A percentile compares a stretch with the other conserved stretches of the same genome.
Conservation (phyloP, 2,329 filamentous ascomycete species). For the Aspergillus versicolor region DNA sequence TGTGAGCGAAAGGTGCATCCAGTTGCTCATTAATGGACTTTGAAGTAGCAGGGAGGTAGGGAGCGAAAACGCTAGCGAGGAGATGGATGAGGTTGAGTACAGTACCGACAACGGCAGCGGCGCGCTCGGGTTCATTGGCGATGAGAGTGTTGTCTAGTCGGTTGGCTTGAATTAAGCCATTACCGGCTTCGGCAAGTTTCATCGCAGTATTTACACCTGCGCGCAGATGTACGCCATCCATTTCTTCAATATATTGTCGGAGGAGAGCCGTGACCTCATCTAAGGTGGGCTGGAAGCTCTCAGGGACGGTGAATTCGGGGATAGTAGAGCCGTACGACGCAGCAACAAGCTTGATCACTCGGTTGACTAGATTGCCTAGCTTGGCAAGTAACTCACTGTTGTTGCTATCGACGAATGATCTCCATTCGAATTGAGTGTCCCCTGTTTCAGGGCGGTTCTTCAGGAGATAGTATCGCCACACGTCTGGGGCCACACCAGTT, state of each 20-base stretch:
- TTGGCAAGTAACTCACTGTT: constrained; percentile 83
- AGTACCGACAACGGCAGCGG: constrained; percentile 68
- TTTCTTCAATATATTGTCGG: constrained; percentile 57
- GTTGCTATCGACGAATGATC: constrained; percentile 76
- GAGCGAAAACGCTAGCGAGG: constrained; percentile 72
- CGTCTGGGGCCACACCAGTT: constrained; percentile 77
- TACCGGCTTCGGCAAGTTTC: constrained; percentile 59
- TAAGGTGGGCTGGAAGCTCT: constrained; percentile 40
- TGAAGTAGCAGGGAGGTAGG: constrained; percentile 81
- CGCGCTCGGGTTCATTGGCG: constrained; percentile 58
- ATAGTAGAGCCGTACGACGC: constrained; percentile 63
- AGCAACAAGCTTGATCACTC: constrained; percentile 70
- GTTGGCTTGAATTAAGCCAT: constrained; percentile 60
- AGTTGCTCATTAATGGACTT: constrained; percentile 76
- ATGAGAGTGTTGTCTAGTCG: constrained; percentile 62
- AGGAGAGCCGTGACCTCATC: constrained; percentile 52
- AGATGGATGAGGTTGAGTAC: constrained; percentile 82
- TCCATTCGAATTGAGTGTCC: constrained; percentile 90
- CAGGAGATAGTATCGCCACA: constrained; percentile 92
- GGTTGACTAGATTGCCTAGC: constrained; percentile 71
- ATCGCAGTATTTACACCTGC: constrained; percentile 55
- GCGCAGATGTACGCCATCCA: constrained; percentile 62
- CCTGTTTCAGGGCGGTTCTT: constrained; percentile 80
- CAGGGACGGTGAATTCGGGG: constrained; percentile 41
- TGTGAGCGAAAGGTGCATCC: constrained; percentile 56